These are phyloP conservation scores for Calonectria hongkongensis DNA, from an alignment of 2,329 filamentous ascomycete genomes.

Conservation along the genomic window DNA sequence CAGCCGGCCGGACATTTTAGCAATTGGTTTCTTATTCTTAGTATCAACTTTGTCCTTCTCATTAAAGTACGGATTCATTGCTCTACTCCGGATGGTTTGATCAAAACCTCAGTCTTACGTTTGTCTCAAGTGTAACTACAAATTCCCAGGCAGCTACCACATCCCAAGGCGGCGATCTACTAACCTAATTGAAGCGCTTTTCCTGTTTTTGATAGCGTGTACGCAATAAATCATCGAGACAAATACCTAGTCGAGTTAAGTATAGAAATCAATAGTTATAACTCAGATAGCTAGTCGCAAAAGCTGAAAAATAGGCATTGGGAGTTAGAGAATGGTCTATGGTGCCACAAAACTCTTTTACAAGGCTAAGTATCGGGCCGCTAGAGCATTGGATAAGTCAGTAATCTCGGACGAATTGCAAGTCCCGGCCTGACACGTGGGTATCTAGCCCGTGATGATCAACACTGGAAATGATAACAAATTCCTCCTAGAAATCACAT, in stretches of 20 bases:
- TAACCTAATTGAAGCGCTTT: too few relatives aligned
- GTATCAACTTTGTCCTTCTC: background rate
- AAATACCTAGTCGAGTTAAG: background rate
- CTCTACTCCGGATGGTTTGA: background rate
- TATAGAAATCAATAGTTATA: background rate
- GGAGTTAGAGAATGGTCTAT: background rate
- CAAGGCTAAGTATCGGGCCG: background rate
- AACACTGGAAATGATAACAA: background rate
- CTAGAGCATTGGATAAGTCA: background rate
- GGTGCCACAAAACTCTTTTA: background rate
- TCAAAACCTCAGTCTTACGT: too few relatives aligned
- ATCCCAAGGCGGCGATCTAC: too few relatives aligned
- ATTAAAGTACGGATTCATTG: background rate
- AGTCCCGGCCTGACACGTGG: background rate
- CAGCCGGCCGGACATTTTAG: too few relatives aligned
- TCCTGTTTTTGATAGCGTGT: too few relatives aligned
- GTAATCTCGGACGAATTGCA: background rate
- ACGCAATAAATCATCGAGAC: background rate
- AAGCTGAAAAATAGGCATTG: background rate
- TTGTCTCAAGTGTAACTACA: too few relatives aligned
- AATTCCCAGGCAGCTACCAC: too few relatives aligned
- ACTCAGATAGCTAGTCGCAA: background rate
- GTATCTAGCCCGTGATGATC: background rate
- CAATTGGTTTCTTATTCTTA: too few relatives aligned
- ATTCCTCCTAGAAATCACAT: background rate